Percentiles rank a stretch among this genome's conserved stretches.
These are phyloP conservation scores for Spergularia marina DNA, from an alignment of 148 eudicot genomes.

Conservation along the genomic window DNA sequence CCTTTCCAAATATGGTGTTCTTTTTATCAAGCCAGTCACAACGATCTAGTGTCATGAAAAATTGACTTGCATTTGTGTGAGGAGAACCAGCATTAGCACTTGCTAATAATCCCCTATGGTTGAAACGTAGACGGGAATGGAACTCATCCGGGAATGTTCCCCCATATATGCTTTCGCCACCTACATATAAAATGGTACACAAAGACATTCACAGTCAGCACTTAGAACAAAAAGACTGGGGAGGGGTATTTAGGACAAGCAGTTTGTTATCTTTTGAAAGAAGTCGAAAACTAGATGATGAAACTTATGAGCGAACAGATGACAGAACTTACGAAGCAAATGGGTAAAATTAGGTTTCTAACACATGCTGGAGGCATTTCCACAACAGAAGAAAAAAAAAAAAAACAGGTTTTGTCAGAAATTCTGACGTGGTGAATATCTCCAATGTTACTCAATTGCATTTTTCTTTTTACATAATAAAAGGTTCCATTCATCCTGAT, in stretches of 20 bases:
- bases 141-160: conserved; percentile 76
- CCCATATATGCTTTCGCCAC: conserved; percentile 97
- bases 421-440: background rate
- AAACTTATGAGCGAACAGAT: background rate
- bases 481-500: background rate
- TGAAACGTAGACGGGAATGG: conserved; percentile 91
- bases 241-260: background rate
- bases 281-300: background rate
- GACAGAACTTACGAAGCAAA: background rate
- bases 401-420: background rate
- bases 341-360: background rate
- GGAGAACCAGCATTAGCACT: conserved; percentile 86
- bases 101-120: conserved; percentile 93
- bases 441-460: background rate
- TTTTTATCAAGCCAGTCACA: conserved; percentile 97
- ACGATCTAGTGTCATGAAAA: conserved; percentile 81
- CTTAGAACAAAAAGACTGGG: background rate
- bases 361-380: background rate
- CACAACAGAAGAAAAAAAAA: background rate
- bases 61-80: conserved; percentile 92
- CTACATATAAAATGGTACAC: conserved; percentile 31
- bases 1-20: conserved; percentile 97
- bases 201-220: conserved; percentile 13
- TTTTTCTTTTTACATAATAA: background rate
- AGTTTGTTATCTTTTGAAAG: background rate